Base-by-base conservation (phyloP, 208 protist genomes). In the Novymonas esmeraldas region DNA sequence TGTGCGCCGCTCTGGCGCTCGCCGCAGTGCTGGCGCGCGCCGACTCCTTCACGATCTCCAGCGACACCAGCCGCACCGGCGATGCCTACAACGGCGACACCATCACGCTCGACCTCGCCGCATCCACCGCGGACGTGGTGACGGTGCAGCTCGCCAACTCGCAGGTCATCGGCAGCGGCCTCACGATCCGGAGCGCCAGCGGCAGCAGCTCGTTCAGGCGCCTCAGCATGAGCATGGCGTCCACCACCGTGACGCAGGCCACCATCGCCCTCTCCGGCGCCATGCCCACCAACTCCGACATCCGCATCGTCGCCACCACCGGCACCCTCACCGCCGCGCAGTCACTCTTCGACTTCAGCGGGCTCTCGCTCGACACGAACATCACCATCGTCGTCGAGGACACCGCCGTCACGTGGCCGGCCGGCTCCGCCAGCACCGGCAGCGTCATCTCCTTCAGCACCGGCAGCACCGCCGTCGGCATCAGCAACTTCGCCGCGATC, bases 341-440 rank as follows among this genome's bases (percentile, higher is more conserved):
- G 58, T 65, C 69, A 39, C 60, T 62, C 22, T 68, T 74, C 69
- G 61, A 74, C 33, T 74, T 67, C 61, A 62, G 44, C 42, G 50
- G 51, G 16, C 46, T 68, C 36, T 6, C 33, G 28, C 52, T 74
- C 29, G 49, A 24, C n/a, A 39, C 20, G 33, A 74, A 68, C 54
- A 45, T 64, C 34, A 64, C 50, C 28, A 3, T 73, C 28, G 46
- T 38, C 42, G 39, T 73, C 16, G 57, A 64, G 56, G 39, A 52
- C 36, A 65, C 33, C 52, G 41, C 34, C 22, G 66, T 73, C 45
- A 44, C 45, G 56, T 65, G 54, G 66, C 45, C 55, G 26, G 41
- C 49, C 24, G 28, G 18, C 38, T 7, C 38, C 29, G n/a, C 22
- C 33, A 56, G 48, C 42, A 48, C 66, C 16, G 55, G 55, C 16